Evolutionary conservation across 371 early-diverging fungal species (phyloP).

Genomic region (Mortierella sp.): DNA sequence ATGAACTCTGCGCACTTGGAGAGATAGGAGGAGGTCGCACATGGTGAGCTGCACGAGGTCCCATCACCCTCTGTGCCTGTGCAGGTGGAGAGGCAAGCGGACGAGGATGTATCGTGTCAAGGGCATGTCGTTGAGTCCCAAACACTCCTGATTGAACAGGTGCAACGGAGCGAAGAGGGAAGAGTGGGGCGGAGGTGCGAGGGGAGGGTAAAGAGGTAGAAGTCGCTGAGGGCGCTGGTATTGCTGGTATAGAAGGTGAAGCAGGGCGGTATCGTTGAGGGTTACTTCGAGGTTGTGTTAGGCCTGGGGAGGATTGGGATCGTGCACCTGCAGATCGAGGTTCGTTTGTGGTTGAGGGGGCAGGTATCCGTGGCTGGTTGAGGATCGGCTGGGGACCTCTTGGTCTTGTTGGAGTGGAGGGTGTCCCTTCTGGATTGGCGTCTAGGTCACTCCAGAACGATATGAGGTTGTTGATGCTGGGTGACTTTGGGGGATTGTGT

Average conservation of each 20-base stretch:
- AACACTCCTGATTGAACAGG: conserved; percentile 47
- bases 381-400: not conserved
- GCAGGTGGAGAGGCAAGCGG: conserved; percentile 22
- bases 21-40: conserved; percentile 12
- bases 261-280: not conserved
- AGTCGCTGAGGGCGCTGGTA: not conserved
- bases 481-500: conserved; percentile 29
- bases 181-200: conserved; percentile 23
- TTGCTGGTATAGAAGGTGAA: not conserved
- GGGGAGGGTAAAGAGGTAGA: not conserved
- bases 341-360: not conserved
- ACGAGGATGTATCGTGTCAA: conserved; percentile 30
- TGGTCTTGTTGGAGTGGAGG: not conserved
- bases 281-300: not conserved
- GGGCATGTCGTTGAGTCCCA: conserved; percentile 43
- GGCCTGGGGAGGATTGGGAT: conserved; percentile 3
- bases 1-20: not conserved
- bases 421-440: not conserved
- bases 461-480: conserved; percentile 50
- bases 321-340: not conserved
- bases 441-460: conserved; percentile 54
- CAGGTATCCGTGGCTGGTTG: not conserved
- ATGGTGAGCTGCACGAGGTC: conserved; percentile 28
- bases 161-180: conserved; percentile 53
- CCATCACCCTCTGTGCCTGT: not conserved